These are phyloP conservation scores for Ceratobasidium sp. DNA, from an alignment of 1,284 basidiomycete species.

Conservation along the genomic window DNA sequence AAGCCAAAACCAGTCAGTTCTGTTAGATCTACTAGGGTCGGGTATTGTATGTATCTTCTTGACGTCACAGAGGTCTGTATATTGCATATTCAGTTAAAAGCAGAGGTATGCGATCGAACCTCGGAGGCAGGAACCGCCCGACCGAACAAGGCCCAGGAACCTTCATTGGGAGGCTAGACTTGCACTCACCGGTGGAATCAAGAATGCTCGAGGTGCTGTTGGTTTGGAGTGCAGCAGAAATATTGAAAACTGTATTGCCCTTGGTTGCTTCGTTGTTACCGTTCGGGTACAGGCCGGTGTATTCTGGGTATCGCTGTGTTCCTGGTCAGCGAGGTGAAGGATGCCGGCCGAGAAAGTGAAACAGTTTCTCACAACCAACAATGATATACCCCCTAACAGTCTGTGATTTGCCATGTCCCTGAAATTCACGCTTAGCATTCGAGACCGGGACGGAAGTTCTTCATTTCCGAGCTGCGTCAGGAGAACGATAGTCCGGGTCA, in stretches of 20 bases:
- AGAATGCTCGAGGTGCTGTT: too few species aligned
- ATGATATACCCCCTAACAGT: background rate
- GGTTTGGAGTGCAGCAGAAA: background rate
- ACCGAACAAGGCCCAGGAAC: too few species aligned
- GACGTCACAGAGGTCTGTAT: background rate
- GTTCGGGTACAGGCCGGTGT: background rate
- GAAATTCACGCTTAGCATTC: background rate
- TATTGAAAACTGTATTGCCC: background rate
- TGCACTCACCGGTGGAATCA: background rate
- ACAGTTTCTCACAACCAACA: conserved; percentile 1
- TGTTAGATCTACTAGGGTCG: background rate
- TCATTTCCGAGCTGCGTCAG: background rate
- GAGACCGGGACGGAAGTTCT: background rate
- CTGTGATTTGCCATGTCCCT: too few species aligned
- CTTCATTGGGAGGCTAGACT: too few species aligned
- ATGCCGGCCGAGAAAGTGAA: background rate
- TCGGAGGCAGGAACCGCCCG: too few species aligned
- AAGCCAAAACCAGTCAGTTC: background rate
- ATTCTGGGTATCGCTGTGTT: background rate
- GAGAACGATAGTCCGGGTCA: background rate
- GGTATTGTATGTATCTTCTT: background rate
- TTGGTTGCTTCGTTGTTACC: background rate
- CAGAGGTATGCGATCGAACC: too few species aligned
- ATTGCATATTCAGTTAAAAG: background rate
- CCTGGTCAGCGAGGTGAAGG: too few species aligned